phyloP scores from a whole-genome alignment of 2,329 filamentous ascomycete species.

The Penicillium concentricum region DNA sequence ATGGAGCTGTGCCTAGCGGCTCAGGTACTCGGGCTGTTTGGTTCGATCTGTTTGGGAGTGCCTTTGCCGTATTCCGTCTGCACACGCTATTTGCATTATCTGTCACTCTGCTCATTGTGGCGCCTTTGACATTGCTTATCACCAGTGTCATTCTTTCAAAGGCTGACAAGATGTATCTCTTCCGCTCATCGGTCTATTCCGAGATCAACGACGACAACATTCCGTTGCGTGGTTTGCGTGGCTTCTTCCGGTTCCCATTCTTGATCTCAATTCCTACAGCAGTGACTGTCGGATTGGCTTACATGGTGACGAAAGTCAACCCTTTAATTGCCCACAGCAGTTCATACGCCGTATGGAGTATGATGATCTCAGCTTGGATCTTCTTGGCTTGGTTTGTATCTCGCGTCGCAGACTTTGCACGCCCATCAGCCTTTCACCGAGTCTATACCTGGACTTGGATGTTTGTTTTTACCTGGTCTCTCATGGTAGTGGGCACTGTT shows the following conservation, averaged over 20 bases:
- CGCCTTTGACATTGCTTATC: conserved; percentile 69
- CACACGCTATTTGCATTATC: conserved; percentile 86
- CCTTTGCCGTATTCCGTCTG: conserved; percentile 75
- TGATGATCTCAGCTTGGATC: conserved; percentile 80
- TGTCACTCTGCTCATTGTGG: conserved; percentile 75
- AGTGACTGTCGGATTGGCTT: conserved; percentile 69
- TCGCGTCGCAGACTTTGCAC: conserved; percentile 71
- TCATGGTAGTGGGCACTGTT: conserved; percentile 71
- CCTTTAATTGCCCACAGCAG: conserved; percentile 90
- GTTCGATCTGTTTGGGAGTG: conserved; percentile 86
- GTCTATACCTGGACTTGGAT: conserved; percentile 82
- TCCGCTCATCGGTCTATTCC: conserved; percentile 65
- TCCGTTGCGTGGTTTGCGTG: conserved; percentile 70
- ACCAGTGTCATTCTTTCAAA: conserved; percentile 68
- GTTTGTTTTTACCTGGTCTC: conserved; percentile 69
- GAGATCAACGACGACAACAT: conserved; percentile 62
- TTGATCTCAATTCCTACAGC: conserved; percentile 67
- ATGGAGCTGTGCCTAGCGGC: conserved; percentile 65
- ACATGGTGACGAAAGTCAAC: conserved; percentile 77
- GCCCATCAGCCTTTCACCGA: conserved; percentile 83
- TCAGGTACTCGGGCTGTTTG: conserved; percentile 72
- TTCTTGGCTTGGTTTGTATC: conserved; percentile 80
- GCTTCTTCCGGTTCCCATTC: conserved; percentile 80
- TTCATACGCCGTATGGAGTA: conserved; percentile 81
- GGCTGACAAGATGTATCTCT: conserved; percentile 84